phyloP scores from a whole-genome alignment of 148 eudicot genomes.

The Rhododendron ferrugineum region DNA sequence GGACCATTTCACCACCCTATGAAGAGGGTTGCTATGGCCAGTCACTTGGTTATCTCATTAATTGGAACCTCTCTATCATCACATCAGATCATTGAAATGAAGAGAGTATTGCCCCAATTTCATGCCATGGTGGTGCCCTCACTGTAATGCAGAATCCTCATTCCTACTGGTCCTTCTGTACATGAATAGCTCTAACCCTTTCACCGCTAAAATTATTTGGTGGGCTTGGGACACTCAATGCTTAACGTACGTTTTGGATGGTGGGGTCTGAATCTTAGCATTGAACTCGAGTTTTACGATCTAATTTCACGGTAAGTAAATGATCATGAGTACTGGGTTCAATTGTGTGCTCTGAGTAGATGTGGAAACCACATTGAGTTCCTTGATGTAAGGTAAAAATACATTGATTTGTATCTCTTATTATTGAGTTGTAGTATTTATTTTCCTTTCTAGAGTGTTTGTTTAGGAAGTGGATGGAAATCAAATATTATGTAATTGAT shows the following conservation, averaged over 20 bases:
- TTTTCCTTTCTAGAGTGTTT: no score
- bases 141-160: background rate
- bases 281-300: background rate
- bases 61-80: background rate
- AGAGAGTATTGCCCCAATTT: background rate
- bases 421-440: no score
- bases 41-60: background rate
- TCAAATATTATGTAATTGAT: no score
- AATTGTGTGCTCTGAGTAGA: background rate
- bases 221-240: no score
- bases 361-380: background rate
- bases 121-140: background rate
- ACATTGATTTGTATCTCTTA: no score
- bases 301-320: background rate
- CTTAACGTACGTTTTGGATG: background rate
- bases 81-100: background rate
- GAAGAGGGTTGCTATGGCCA: background rate
- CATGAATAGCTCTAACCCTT: no score
- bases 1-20: background rate
- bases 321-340: background rate
- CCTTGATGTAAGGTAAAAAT: no score
- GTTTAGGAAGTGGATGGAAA: no score
- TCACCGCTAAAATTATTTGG: no score
- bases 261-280: background rate
- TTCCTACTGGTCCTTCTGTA: background rate